Evolutionary conservation across 2,329 filamentous ascomycete species (phyloP), one percentile per base, ranked within the genome.

Genomic region (Cryphonectria nitschkei): DNA sequence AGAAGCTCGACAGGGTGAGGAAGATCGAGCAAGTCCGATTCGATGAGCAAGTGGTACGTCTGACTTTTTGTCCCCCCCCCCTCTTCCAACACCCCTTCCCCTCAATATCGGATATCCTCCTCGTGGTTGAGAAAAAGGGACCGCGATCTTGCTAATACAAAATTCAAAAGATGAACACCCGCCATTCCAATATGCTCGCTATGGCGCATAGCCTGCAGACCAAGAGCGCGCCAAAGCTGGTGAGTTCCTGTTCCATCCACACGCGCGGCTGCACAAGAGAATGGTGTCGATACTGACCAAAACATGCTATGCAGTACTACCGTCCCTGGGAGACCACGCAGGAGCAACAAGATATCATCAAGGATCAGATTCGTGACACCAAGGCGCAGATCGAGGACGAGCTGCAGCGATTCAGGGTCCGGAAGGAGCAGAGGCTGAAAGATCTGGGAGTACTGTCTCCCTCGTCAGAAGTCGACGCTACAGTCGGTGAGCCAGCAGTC

Each of bases 141-240:
- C 46, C 37, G 22, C 13, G 69, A 26, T 4, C 54, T 41, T 22
- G 69, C 71, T 73, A 39, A 73, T 43, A 8, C 29, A 50, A 6
- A 2, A 39, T 32, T 71, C 46, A n/a, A 50, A 50, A 95, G 92
- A 92, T 97, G 92, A 86, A 85, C 69, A 87, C 89, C 64, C 89
- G 89, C 69, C 95, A 98, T 80, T 82, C 86, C 67, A 93, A 92
- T 76, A 83, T 94, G 82, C 83, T 93, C 61, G 87, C 90, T 37
- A 87, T 86, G 81, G 94, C 95, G 41, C 87, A 88, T 68, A 95
- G 91, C 76, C 82, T 98, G 65, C 85, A 86, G 74, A 98, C 95
- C 5, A 89, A 83, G 75, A 83, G 90, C 54, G 85, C 90, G 75
- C 95, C 95, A 2, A 87, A 83, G 74, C 83, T 98, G 77, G 94